Percentiles rank a stretch among this genome's conserved stretches.
phyloP scores from a whole-genome alignment of 2,329 filamentous ascomycete genomes.

The Nothophoma quercina region DNA sequence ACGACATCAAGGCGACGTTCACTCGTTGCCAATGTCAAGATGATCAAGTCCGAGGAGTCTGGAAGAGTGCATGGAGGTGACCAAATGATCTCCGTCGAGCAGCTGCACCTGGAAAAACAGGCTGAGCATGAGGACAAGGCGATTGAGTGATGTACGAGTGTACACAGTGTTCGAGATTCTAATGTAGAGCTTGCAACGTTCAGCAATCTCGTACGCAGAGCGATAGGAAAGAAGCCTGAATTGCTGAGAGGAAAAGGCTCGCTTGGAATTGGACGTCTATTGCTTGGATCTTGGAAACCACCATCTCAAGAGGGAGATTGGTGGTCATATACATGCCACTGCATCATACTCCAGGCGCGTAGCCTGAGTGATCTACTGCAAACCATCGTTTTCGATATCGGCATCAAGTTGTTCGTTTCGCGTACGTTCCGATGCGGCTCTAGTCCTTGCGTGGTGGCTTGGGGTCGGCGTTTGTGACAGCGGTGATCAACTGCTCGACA shows the following conservation, averaged over 20 bases:
- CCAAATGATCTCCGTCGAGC: no score
- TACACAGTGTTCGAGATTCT: no score
- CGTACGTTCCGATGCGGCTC: neutral
- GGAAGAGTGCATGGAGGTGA: no score
- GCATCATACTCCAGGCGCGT: neutral
- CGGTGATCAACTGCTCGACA: constrained; percentile 80
- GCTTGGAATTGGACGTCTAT: constrained; percentile 20
- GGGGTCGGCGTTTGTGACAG: constrained; percentile 85
- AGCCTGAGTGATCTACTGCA: neutral
- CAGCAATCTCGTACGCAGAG: no score
- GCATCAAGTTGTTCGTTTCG: neutral
- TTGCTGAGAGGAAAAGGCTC: neutral
- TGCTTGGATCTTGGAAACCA: constrained; percentile 19
- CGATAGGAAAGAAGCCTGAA: no score
- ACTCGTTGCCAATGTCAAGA: no score
- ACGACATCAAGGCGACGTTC: no score
- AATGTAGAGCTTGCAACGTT: no score
- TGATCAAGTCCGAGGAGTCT: no score
- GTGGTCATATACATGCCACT: constrained; percentile 18
- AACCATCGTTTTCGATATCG: neutral
- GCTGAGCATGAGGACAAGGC: no score
- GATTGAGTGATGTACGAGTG: no score
- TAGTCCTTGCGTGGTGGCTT: constrained; percentile 60
- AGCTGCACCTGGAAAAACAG: no score
- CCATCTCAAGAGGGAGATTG: constrained; percentile 3